Conservation (phyloP, 805 yeast genomes). For the Ogataea salicorniae region DNA sequence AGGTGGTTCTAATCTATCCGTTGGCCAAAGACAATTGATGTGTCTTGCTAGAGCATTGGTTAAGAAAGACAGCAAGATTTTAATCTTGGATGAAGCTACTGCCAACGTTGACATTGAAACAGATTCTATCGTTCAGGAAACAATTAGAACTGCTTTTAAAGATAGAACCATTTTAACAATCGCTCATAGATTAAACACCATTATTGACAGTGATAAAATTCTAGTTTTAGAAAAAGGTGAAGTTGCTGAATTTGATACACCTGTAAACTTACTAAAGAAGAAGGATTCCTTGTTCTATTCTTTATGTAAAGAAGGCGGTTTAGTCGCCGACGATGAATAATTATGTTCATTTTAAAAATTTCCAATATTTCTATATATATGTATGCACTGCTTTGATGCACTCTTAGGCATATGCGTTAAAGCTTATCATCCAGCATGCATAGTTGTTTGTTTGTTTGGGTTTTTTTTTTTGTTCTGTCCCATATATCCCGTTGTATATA, state of each 20-base stretch:
- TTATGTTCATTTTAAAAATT: not conserved
- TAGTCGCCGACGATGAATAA: slow-evolving; percentile 18
- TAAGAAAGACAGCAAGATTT: slow-evolving; percentile 50
- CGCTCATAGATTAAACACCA: slow-evolving; percentile 81
- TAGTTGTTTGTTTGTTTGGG: too few species aligned
- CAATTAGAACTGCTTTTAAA: slow-evolving; percentile 68
- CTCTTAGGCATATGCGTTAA: too few species aligned
- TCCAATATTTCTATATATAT: not conserved
- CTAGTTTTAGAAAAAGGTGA: slow-evolving; percentile 71
- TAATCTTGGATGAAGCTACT: slow-evolving; percentile 81
- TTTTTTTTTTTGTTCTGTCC: too few species aligned
- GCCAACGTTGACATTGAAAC: slow-evolving; percentile 88
- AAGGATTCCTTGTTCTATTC: slow-evolving; percentile 70
- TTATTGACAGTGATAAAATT: slow-evolving; percentile 74
- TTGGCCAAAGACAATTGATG: slow-evolving; percentile 84
- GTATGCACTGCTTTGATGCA: too few species aligned
- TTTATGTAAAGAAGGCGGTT: slow-evolving; percentile 77
- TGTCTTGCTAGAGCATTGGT: slow-evolving; percentile 76
- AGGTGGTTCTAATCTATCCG: slow-evolving; percentile 63
- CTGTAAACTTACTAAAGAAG: slow-evolving; percentile 58
- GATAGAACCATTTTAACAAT: slow-evolving; percentile 77
- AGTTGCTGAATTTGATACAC: slow-evolving; percentile 73
- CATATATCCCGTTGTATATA: too few species aligned
- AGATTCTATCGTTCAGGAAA: slow-evolving; percentile 69
- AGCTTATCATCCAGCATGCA: too few species aligned